These are phyloP conservation scores for Syzygium jambos DNA, from an alignment of 345 rosid species.

Conservation along the genomic window DNA sequence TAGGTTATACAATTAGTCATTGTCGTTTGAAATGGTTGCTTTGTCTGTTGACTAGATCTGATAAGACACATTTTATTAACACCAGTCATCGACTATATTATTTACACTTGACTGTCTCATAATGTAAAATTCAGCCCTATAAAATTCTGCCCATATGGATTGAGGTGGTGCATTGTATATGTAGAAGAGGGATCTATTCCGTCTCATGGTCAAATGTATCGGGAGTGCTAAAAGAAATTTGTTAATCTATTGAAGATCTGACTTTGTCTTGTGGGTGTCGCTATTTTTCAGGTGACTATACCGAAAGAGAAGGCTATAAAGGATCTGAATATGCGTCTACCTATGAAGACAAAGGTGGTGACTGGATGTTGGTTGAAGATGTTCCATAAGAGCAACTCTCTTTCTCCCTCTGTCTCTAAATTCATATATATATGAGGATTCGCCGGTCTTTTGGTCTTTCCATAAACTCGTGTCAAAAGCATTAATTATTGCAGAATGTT, in stretches of 20 bases:
- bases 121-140: too few species aligned
- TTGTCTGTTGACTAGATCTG: too few species aligned
- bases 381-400: conserved; percentile 64
- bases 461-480: not conserved
- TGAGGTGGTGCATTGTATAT: not conserved
- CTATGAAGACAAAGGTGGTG: conserved; percentile 82
- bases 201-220: not conserved
- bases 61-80: too few species aligned
- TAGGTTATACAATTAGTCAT: too few species aligned
- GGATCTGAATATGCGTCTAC: conserved; percentile 71
- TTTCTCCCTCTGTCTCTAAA: not conserved
- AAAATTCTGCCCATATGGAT: not conserved
- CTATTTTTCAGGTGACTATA: conserved; percentile 34
- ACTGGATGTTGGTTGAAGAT: conserved; percentile 86
- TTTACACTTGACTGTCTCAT: too few species aligned
- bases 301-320: conserved; percentile 67
- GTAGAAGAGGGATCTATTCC: not conserved
- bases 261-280: not conserved
- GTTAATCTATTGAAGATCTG: not conserved
- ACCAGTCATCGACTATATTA: too few species aligned
- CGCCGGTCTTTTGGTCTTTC: not conserved
- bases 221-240: not conserved
- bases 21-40: too few species aligned
- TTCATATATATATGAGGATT: not conserved
- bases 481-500: conserved; percentile 53